Evolutionary conservation across 2,329 filamentous ascomycete genomes (phyloP).

Genomic region (Colletotrichum trifolii): DNA sequence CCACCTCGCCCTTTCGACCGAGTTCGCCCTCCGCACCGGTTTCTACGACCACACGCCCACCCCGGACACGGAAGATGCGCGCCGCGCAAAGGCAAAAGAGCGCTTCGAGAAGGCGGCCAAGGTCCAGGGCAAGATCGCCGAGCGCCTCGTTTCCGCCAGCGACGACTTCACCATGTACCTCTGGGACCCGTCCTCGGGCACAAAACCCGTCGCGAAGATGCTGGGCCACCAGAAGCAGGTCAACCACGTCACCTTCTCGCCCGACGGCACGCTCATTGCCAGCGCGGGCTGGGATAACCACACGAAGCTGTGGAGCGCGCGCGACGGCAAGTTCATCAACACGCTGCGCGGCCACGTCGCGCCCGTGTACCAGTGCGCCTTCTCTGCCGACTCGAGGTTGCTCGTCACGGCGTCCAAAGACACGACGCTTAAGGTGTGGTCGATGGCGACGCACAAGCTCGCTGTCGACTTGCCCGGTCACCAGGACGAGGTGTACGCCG

Average conservation of each 20-base stretch:
- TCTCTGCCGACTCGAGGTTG: conserved; percentile 91
- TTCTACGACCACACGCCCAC: conserved; percentile 85
- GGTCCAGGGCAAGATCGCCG: conserved; percentile 79
- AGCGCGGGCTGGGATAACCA: conserved; percentile 94
- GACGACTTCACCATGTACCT: conserved; percentile 98
- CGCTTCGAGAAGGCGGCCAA: conserved; percentile 88
- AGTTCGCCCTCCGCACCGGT: conserved; percentile 86
- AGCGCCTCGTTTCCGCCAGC: conserved; percentile 88
- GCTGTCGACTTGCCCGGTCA: conserved; percentile 86
- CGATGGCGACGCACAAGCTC: conserved; percentile 85
- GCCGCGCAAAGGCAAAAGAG: conserved; percentile 78
- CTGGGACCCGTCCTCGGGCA: conserved; percentile 84
- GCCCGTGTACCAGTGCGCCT: conserved; percentile 91
- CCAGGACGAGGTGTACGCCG: conserved; percentile 90
- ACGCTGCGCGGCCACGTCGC: conserved; percentile 90
- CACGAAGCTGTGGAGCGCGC: conserved; percentile 85
- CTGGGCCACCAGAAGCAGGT: conserved; percentile 97
- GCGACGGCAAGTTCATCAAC: conserved; percentile 81
- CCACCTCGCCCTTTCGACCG: conserved; percentile 91
- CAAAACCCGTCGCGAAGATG: conserved; percentile 87
- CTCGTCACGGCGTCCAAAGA: conserved; percentile 91
- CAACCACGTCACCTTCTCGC: conserved; percentile 94
- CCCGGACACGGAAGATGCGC: conserved; percentile 76
- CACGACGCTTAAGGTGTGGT: conserved; percentile 95
- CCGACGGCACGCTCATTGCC: conserved; percentile 87